Evolutionary conservation across 2,329 filamentous ascomycete species (phyloP).

Genomic region (Arthrobotrys sphaeroides): DNA sequence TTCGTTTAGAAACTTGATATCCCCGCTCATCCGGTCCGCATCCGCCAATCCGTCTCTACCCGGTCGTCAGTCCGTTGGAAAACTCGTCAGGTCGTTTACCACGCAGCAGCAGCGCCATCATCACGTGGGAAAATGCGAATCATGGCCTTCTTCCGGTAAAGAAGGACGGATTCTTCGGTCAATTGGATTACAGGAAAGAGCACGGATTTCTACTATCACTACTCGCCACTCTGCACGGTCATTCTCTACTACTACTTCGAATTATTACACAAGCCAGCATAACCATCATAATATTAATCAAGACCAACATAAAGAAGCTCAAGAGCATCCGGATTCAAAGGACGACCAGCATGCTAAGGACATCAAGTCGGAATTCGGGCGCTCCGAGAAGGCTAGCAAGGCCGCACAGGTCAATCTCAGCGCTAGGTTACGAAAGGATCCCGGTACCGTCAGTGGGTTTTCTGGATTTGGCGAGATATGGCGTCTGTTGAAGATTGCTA

Average conservation of each 20-base stretch:
- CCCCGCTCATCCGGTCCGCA: constrained; percentile 22
- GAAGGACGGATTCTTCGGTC: constrained; percentile 20
- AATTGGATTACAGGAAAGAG: constrained; percentile 12
- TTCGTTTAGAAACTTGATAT: constrained; percentile 35
- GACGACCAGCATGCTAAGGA: constrained; percentile 23
- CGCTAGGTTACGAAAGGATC: constrained; percentile 86
- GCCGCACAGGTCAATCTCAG: constrained; percentile 89
- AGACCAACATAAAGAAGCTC: constrained; percentile 1
- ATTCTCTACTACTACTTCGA: constrained; percentile 23
- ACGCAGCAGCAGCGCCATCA: neutral
- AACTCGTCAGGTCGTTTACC: constrained; percentile 2
- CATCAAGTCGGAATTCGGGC: constrained; percentile 67
- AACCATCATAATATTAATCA: neutral
- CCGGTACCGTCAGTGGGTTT: constrained; percentile 64
- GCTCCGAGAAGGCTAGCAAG: constrained; percentile 83
- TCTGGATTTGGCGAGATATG: constrained; percentile 80
- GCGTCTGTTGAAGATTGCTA: constrained; percentile 87
- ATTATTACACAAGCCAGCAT: constrained; percentile 17
- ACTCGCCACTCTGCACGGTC: constrained; percentile 2
- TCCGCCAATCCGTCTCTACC: constrained; percentile 13
- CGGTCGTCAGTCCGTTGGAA: constrained; percentile 16
- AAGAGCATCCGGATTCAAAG: constrained; percentile 3
- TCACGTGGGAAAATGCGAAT: neutral
- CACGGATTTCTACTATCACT: too few relatives aligned
- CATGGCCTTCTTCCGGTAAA: neutral